These are phyloP conservation scores for Eremothecium sinecaudum DNA, from an alignment of 1,139 yeast species.

Conservation along the genomic window DNA sequence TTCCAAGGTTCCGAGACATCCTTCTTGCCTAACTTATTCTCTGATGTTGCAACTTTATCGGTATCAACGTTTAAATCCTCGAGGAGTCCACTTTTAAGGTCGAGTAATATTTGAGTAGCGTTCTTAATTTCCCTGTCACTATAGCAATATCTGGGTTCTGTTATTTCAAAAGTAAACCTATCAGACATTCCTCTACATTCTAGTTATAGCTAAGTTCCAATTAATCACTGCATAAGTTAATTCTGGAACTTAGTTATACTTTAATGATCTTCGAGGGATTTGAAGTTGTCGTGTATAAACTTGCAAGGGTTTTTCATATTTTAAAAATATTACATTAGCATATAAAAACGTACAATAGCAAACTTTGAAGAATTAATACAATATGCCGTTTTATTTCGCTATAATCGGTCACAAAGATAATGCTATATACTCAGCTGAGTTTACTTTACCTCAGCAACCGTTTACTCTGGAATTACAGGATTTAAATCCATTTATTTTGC, in stretches of 20 bases:
- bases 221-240: too few relatives aligned
- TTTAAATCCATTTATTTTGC: conserved; percentile 77
- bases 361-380: too few relatives aligned
- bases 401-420: conserved; percentile 80
- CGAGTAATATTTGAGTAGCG: conserved; percentile 21
- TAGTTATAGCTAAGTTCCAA: too few relatives aligned
- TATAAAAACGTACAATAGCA: too few relatives aligned
- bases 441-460: conserved; percentile 34
- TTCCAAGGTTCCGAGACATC: neutral
- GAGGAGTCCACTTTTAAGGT: conserved; percentile 25
- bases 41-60: neutral
- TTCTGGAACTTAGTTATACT: neutral
- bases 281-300: too few relatives aligned
- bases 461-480: conserved; percentile 69
- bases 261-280: too few relatives aligned
- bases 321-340: too few relatives aligned
- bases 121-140: conserved; percentile 1
- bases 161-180: too few relatives aligned
- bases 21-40: neutral
- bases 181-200: too few relatives aligned
- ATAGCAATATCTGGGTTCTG: too few relatives aligned
- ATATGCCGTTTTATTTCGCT: conserved; percentile 61
- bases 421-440: conserved; percentile 82
- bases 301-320: too few relatives aligned
- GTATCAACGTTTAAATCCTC: conserved; percentile 22